Percentiles rank a stretch among this genome's conserved stretches.
phyloP scores from a whole-genome alignment of 371 early-diverging fungal species.

The Dinochytrium kinnereticum region DNA sequence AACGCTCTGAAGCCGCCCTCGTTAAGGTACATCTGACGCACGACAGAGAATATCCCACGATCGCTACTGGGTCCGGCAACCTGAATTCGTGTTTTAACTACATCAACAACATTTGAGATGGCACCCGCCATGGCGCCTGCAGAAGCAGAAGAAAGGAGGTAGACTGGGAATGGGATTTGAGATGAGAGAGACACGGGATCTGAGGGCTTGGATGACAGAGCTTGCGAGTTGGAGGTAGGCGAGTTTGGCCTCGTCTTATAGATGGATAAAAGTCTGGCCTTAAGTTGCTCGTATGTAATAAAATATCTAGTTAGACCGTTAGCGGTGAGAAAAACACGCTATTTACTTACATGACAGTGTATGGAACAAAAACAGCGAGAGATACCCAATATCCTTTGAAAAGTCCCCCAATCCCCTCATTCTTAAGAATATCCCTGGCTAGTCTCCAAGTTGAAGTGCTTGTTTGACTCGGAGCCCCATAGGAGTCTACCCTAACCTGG shows the following conservation, averaged over 20 bases:
- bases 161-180: slow-evolving; percentile 55
- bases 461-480: slow-evolving; percentile 15
- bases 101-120: slow-evolving; percentile 74
- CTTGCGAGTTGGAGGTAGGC: no score
- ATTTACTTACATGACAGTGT: slow-evolving; percentile 40
- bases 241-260: no score
- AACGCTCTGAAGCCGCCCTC: slow-evolving; percentile 71
- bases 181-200: neutral
- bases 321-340: neutral
- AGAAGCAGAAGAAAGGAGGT: slow-evolving; percentile 63
- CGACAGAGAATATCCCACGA: slow-evolving; percentile 47
- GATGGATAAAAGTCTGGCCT: slow-evolving; percentile 47
- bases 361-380: slow-evolving; percentile 74
- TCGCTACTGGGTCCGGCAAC: slow-evolving; percentile 50
- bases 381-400: slow-evolving; percentile 76
- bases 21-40: slow-evolving; percentile 60
- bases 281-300: slow-evolving; percentile 76
- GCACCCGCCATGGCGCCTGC: slow-evolving; percentile 68
- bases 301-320: slow-evolving; percentile 62
- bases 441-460: slow-evolving; percentile 37
- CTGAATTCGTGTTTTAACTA: slow-evolving; percentile 86
- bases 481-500: slow-evolving; percentile 53
- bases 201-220: neutral
- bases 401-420: slow-evolving; percentile 71
- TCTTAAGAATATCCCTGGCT: slow-evolving; percentile 52